These are phyloP conservation scores for Boechera stricta DNA, from an alignment of 345 rosid genomes.

Conservation along the genomic window DNA sequence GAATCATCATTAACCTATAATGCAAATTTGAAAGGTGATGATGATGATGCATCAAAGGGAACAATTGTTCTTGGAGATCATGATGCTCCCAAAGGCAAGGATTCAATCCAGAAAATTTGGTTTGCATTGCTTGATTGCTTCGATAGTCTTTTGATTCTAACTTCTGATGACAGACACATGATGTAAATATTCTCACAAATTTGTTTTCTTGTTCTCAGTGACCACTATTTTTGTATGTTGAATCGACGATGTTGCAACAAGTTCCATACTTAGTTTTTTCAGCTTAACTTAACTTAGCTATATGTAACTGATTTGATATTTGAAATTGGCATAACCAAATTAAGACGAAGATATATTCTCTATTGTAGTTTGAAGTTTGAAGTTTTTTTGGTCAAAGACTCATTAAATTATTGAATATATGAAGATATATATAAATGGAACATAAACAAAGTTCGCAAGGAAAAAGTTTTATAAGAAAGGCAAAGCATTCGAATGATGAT, in stretches of 20 bases:
- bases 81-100: conserved; percentile 18
- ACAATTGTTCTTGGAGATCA: not conserved
- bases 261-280: conserved; percentile 15
- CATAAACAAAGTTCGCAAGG: conserved; percentile 11
- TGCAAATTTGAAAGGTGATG: conserved; percentile 16
- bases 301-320: conserved; percentile 3
- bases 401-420: not conserved
- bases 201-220: conserved; percentile 14
- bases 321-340: not conserved
- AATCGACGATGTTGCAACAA: conserved; percentile 10
- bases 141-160: conserved; percentile 19
- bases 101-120: conserved; percentile 4
- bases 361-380: not conserved
- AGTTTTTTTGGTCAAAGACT: not conserved
- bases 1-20: conserved; percentile 14
- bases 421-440: not conserved
- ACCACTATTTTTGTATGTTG: conserved; percentile 11
- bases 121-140: conserved; percentile 19
- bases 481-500: conserved; percentile 27
- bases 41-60: conserved; percentile 24
- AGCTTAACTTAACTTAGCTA: not conserved
- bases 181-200: conserved; percentile 36
- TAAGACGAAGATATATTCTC: conserved; percentile 6
- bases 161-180: conserved; percentile 6
- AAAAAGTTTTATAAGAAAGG: not conserved